Conservation (phyloP, 2,329 filamentous ascomycete genomes). For the Thyridium curvatum region DNA sequence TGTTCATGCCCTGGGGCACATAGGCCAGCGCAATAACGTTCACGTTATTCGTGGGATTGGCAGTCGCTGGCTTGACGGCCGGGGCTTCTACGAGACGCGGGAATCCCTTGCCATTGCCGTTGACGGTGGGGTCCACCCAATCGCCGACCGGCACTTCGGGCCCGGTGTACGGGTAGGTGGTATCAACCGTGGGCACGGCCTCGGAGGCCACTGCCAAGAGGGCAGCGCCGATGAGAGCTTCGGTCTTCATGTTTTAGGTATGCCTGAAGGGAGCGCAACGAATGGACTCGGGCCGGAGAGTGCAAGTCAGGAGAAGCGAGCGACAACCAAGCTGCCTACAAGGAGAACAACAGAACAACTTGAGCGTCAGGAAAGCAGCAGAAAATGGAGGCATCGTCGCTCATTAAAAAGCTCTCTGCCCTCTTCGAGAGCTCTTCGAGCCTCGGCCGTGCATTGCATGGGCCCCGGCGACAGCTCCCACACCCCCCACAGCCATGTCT, state of each 20-base stretch:
- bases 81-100: constrained; percentile 41
- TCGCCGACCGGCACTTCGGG: constrained; percentile 41
- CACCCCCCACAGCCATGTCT: too few species aligned
- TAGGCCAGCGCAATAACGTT: constrained; percentile 45
- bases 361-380: too few species aligned
- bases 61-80: constrained; percentile 35
- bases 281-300: too few species aligned
- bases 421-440: too few species aligned
- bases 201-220: constrained; percentile 2
- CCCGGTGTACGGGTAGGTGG: constrained; percentile 38
- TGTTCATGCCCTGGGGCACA: constrained; percentile 39
- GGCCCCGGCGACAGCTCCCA: too few species aligned
- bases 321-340: too few species aligned
- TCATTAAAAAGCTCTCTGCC: too few species aligned
- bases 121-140: constrained; percentile 42
- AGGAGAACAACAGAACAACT: too few species aligned
- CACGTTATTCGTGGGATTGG: constrained; percentile 42
- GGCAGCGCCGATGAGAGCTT: constrained; percentile 1
- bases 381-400: too few species aligned
- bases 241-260: background rate
- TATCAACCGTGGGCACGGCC: constrained; percentile 24
- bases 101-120: constrained; percentile 46
- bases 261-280: background rate
- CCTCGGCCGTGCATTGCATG: too few species aligned
- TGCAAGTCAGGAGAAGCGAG: too few species aligned